Evolutionary conservation across 495 filamentous ascomycete genomes (phyloP).

Genomic region (Aspergillus affinis): DNA sequence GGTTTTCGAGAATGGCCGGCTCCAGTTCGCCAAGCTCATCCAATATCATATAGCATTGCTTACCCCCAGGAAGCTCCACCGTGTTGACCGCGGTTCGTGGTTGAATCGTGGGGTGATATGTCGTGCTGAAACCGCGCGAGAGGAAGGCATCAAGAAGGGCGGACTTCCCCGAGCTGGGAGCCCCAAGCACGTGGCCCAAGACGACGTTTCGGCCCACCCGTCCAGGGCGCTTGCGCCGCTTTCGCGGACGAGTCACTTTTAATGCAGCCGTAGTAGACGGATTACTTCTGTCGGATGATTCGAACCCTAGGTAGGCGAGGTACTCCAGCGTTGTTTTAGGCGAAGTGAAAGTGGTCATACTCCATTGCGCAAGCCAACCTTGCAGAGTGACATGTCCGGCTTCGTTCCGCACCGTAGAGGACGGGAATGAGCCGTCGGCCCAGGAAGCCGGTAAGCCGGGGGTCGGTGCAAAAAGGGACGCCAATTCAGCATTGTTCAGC

Average conservation of each 20-base stretch:
- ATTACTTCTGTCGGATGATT: conserved; percentile 62
- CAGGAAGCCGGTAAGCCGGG: conserved; percentile 85
- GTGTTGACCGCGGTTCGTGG: conserved; percentile 92
- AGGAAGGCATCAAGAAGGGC: conserved; percentile 88
- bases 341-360: conserved; percentile 97
- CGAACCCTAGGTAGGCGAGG: conserved; percentile 91
- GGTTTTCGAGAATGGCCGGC: conserved; percentile 89
- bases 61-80: conserved; percentile 91
- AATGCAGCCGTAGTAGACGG: conserved; percentile 75
- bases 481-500: conserved; percentile 78
- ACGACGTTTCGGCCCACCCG: conserved; percentile 95
- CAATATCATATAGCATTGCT: conserved; percentile 94
- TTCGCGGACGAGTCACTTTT: conserved; percentile 88
- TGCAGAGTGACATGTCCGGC: conserved; percentile 93
- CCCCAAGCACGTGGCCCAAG: conserved; percentile 88
- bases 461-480: conserved; percentile 86
- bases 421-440: conserved; percentile 90
- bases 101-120: conserved; percentile 94
- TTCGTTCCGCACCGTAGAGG: conserved; percentile 91
- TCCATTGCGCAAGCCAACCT: conserved; percentile 98
- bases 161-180: conserved; percentile 80
- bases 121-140: conserved; percentile 76
- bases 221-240: conserved; percentile 73
- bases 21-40: conserved; percentile 96
- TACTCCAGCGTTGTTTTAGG: conserved; percentile 94